Percentiles rank a stretch among this genome's conserved stretches.
Evolutionary conservation across 768 basidiomycete species (phyloP).

Genomic region (Lyophyllum semitale): DNA sequence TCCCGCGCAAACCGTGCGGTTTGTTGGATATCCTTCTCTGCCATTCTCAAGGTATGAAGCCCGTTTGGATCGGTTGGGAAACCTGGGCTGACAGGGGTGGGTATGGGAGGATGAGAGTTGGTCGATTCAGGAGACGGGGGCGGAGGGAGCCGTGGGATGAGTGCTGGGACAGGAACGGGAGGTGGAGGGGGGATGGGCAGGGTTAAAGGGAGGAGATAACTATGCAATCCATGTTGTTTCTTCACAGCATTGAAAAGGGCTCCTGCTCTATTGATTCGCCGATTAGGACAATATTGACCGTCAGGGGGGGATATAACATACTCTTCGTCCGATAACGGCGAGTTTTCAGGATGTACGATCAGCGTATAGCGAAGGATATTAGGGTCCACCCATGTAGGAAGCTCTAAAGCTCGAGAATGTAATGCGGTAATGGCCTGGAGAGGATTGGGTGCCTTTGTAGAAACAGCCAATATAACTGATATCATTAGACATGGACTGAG

Average conservation of each 20-base stretch:
- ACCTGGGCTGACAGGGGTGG: conserved; percentile 19
- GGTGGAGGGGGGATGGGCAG: conserved; percentile 65
- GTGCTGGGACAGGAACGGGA: conserved; percentile 66
- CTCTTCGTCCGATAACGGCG: conserved; percentile 78
- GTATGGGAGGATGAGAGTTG: conserved; percentile 14
- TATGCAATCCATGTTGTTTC: conserved; percentile 82
- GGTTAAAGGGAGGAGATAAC: conserved; percentile 64
- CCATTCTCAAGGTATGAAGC: conserved; percentile 53
- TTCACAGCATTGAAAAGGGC: conserved; percentile 86
- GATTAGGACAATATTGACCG: background rate
- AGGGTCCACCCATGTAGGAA: conserved; percentile 83
- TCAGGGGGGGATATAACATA: conserved; percentile 37
- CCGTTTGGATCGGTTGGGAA: conserved; percentile 25
- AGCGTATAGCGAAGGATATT: conserved; percentile 72
- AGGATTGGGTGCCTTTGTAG: conserved; percentile 81
- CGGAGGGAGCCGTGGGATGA: conserved; percentile 68
- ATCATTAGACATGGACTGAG: conserved; percentile 9
- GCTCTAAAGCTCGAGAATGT: conserved; percentile 64
- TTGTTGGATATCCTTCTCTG: conserved; percentile 73
- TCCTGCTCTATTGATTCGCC: conserved; percentile 49
- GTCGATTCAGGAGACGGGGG: conserved; percentile 39
- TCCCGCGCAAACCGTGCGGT: conserved; percentile 82
- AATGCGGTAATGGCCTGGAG: conserved; percentile 76
- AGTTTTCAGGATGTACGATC: conserved; percentile 73
- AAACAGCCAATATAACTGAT: conserved; percentile 78